Evolutionary conservation across 192 early-diverging fungal species (phyloP), one percentile per base, ranked within the genome.

Genomic region (Thamnidium elegans): DNA sequence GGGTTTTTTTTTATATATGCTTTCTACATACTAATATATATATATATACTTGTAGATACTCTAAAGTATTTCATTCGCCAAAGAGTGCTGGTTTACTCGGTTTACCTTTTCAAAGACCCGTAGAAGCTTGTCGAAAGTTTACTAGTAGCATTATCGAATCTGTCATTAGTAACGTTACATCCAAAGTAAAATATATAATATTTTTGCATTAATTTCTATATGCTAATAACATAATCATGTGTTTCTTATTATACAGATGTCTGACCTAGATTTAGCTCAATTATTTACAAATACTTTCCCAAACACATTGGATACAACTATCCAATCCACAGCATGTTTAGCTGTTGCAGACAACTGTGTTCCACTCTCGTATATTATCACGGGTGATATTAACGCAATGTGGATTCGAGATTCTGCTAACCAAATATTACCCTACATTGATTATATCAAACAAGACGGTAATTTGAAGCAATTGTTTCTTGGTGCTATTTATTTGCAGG

Each of bases 401-500:
- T 90, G 89, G 89, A 76, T 89, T 4, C 82, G 89, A 42, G 89
- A 90, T 69, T 86, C 84, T 19, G 74, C 88, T 15, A 86, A 90
- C 72, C 88, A 90, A 63, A 68, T 90, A 0, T 50, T 77, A 11
- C 84, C 86, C 1, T 87, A 87, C 56, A 46, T 86, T 20, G 63
- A 68, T 3, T 80, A 83, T 26, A 55, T 76, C 8, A 39, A 62
- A 0, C 3, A 39, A 15, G 84, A 88, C 52, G 7, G 20, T 0
- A 53, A 46, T 1, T 51, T 88, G 32, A 67, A 80, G 4, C 67
- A 55, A 9, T 70, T 89, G 34, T 60, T 87, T 7, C 58, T 80
- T 5, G 86, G 85, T 0, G 69, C 85, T 8, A 53, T 88, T 43
- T 68, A 81, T 51, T 76, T 82, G 46, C 88, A 88, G 51, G 80